A percentile compares a stretch with the other conserved stretches of the same genome.
Conservation (phyloP, 2,329 filamentous ascomycete species). For the Grosmannia serpens region DNA sequence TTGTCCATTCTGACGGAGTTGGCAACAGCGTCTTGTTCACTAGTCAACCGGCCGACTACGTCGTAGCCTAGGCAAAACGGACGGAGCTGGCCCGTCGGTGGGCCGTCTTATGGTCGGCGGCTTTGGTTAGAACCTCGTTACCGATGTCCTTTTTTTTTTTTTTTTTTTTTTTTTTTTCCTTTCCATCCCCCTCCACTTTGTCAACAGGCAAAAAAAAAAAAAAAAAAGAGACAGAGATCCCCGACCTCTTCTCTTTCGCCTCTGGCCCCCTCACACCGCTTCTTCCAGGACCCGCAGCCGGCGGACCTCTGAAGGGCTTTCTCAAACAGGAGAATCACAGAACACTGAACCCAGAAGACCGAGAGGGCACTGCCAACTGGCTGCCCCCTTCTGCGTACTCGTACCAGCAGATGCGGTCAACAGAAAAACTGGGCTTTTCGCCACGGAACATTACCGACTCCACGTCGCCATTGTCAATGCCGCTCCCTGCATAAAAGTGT, state of each 20-base stretch:
- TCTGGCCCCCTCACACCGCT: background rate
- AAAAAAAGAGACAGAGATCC: background rate
- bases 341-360: background rate
- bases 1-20: no score
- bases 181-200: background rate
- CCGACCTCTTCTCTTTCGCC: background rate
- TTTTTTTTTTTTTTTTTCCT: background rate
- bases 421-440: background rate
- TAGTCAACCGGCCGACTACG: background rate
- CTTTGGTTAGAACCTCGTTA: background rate
- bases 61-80: background rate
- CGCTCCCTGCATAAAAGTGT: background rate
- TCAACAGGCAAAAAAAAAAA: background rate
- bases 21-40: background rate
- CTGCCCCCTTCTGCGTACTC: background rate
- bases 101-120: background rate
- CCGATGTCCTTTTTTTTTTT: background rate
- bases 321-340: background rate
- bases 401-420: background rate
- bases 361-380: no score
- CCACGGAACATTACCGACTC: background rate
- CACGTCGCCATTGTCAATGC: background rate
- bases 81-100: background rate
- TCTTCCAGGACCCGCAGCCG: background rate
- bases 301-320: background rate